Percentiles rank a stretch among this genome's conserved stretches.
Conservation (phyloP, 148 eudicot species). For the Rhododendron ferrugineum region DNA sequence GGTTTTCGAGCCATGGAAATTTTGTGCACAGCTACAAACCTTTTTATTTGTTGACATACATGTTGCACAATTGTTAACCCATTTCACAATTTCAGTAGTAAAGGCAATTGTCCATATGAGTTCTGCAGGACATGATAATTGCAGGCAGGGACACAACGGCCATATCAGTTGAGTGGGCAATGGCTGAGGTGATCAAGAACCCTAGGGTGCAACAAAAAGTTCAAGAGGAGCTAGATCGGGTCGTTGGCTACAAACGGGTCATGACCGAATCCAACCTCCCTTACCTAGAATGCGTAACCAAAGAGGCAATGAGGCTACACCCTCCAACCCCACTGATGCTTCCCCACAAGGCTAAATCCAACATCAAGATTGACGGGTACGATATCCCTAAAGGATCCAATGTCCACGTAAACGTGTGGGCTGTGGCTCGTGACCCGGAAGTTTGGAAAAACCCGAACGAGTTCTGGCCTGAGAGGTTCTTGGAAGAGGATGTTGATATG, state of each 20-base stretch:
- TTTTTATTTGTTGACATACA: background rate
- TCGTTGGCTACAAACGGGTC: constrained; percentile 54
- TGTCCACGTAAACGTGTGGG: constrained; percentile 78
- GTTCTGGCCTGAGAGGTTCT: constrained; percentile 69
- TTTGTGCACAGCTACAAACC: background rate
- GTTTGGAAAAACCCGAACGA: constrained; percentile 58
- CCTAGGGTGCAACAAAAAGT: constrained; percentile 80
- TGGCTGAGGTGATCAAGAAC: constrained; percentile 74
- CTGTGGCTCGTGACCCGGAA: constrained; percentile 68
- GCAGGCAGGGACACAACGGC: constrained; percentile 89
- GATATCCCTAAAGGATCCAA: constrained; percentile 73
- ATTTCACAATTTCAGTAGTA: background rate
- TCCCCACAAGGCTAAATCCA: constrained; percentile 67
- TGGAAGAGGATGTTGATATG: constrained; percentile 74
- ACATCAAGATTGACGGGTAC: constrained; percentile 70
- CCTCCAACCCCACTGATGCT: constrained; percentile 88
- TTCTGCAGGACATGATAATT: constrained; percentile 75
- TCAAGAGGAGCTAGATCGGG: constrained; percentile 81
- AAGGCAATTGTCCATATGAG: background rate
- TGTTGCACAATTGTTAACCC: background rate
- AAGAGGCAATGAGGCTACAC: constrained; percentile 72
- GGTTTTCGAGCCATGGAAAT: background rate
- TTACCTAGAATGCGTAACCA: constrained; percentile 60
- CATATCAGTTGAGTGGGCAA: constrained; percentile 76
- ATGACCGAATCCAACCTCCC: constrained; percentile 76